These are phyloP conservation scores for Wickerhamiella shivajii DNA, from an alignment of 805 yeast genomes.

Conservation along the genomic window DNA sequence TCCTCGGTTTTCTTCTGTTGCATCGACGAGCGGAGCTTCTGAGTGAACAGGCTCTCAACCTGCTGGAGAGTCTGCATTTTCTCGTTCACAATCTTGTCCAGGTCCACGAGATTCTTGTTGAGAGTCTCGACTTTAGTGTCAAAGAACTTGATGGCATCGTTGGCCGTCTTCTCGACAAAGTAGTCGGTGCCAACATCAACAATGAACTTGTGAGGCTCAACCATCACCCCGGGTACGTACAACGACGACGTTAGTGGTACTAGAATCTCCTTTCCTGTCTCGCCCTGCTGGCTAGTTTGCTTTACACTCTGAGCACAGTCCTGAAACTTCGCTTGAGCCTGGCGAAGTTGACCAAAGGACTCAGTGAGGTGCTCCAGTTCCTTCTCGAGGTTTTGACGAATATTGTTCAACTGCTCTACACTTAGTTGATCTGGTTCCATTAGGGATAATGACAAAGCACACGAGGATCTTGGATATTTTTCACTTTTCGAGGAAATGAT, in stretches of 20 bases:
- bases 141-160: conserved; percentile 58
- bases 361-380: conserved; percentile 77
- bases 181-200: conserved; percentile 97
- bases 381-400: conserved; percentile 68
- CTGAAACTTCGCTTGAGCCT: conserved; percentile 67
- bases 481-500: no score
- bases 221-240: conserved; percentile 73
- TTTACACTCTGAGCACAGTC: conserved; percentile 68
- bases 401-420: conserved; percentile 71
- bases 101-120: conserved; percentile 54
- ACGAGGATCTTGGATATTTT: neutral
- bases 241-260: conserved; percentile 83
- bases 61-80: conserved; percentile 51
- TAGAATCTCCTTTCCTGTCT: conserved; percentile 40
- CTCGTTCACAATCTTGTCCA: conserved; percentile 60
- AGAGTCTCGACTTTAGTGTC: conserved; percentile 58
- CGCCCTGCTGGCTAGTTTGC: conserved; percentile 30
- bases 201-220: conserved; percentile 51
- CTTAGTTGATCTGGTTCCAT: conserved; percentile 29
- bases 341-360: conserved; percentile 66
- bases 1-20: neutral
- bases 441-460: neutral
- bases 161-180: conserved; percentile 62
- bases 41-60: conserved; percentile 32
- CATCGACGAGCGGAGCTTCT: no score